Percentiles rank a stretch among this genome's conserved stretches.
Evolutionary conservation across 2,329 filamentous ascomycete genomes (phyloP).

Genomic region (Calonectria pauciramosa): DNA sequence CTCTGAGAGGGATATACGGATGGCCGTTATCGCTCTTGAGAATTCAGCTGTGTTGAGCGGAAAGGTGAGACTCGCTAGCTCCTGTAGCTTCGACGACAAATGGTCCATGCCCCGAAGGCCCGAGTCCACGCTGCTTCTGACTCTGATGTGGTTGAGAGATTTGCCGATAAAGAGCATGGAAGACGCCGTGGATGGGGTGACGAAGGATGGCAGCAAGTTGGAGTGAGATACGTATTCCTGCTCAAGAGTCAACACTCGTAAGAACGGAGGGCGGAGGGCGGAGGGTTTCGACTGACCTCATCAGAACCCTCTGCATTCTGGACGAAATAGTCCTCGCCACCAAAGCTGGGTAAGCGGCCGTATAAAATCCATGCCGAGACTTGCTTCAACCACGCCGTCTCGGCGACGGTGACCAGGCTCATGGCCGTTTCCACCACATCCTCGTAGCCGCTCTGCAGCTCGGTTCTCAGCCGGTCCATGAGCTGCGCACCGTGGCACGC

Average conservation of each 20-base stretch:
- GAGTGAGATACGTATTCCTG: constrained; percentile 71
- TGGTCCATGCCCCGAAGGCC: constrained; percentile 68
- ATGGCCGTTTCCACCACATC: constrained; percentile 85
- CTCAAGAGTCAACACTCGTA: constrained; percentile 11
- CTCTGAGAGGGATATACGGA: constrained; percentile 85
- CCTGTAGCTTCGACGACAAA: constrained; percentile 76
- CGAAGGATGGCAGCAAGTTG: constrained; percentile 82
- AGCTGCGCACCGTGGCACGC: constrained; percentile 77
- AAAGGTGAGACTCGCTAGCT: constrained; percentile 77
- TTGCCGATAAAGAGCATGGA: constrained; percentile 94
- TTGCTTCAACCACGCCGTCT: constrained; percentile 93
- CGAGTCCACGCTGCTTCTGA: constrained; percentile 62
- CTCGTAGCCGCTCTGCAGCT: constrained; percentile 88
- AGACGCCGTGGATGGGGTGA: constrained; percentile 78
- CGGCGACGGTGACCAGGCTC: constrained; percentile 81
- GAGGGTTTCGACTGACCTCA: constrained; percentile 50
- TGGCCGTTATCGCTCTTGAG: constrained; percentile 78
- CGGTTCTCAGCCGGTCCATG: constrained; percentile 81
- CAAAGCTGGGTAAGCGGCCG: constrained; percentile 83
- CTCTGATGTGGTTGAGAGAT: constrained; percentile 86
- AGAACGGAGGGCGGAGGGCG: neutral
- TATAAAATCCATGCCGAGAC: constrained; percentile 92
- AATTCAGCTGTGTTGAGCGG: constrained; percentile 82
- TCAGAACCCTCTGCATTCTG: constrained; percentile 61
- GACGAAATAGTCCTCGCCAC: constrained; percentile 90